Percentiles rank a stretch among this genome's conserved stretches.
phyloP scores from a whole-genome alignment of 2,329 filamentous ascomycete species.

The Hysterium pulicare region DNA sequence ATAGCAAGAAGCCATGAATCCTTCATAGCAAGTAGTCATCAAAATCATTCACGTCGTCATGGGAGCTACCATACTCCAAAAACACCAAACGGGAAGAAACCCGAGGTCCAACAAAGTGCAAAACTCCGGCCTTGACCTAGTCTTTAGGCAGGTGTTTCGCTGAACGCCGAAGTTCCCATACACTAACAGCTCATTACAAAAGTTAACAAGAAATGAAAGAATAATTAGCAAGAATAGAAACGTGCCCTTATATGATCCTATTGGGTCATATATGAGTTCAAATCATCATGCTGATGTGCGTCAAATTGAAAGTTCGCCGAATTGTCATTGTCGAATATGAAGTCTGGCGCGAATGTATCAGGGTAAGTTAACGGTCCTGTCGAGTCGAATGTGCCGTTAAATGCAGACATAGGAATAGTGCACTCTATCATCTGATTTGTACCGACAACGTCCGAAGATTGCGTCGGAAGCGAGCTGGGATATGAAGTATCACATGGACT shows the following conservation, averaged over 20 bases:
- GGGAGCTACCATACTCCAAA: too few relatives aligned
- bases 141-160: too few relatives aligned
- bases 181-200: too few relatives aligned
- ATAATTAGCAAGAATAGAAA: too few relatives aligned
- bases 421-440: background rate
- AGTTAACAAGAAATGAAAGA: too few relatives aligned
- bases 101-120: too few relatives aligned
- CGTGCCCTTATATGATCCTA: background rate
- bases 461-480: background rate
- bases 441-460: background rate
- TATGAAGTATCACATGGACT: background rate
- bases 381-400: slow-evolving; percentile 8
- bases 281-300: slow-evolving; percentile 1
- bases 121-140: too few relatives aligned
- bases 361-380: background rate
- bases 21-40: too few relatives aligned
- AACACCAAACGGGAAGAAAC: too few relatives aligned
- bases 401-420: background rate
- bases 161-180: too few relatives aligned
- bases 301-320: slow-evolving; percentile 1
- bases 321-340: background rate
- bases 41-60: too few relatives aligned
- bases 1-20: too few relatives aligned
- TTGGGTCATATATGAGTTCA: background rate
- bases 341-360: background rate